Percentiles rank a stretch among this genome's conserved stretches.
Conservation (phyloP, 2,329 filamentous ascomycete genomes). For the Hymenoscyphus infarciens region DNA sequence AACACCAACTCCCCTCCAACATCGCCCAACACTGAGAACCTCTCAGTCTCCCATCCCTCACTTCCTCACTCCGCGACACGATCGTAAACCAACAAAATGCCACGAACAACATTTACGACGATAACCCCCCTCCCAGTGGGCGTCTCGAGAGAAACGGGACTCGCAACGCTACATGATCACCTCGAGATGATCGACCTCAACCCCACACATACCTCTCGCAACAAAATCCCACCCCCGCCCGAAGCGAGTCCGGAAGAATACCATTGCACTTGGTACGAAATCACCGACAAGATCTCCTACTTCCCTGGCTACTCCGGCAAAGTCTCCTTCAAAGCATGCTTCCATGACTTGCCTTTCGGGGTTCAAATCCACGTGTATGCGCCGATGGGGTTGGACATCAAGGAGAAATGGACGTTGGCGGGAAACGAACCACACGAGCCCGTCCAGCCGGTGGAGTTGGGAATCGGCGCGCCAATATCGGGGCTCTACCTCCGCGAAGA, state of each 20-base stretch:
- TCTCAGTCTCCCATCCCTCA: neutral
- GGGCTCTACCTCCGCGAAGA: constrained; percentile 81
- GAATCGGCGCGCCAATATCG: constrained; percentile 58
- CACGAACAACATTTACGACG: constrained; percentile 64
- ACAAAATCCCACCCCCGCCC: constrained; percentile 62
- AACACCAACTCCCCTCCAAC: neutral
- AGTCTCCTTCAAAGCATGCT: constrained; percentile 75
- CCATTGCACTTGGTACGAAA: constrained; percentile 69
- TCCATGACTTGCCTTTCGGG: constrained; percentile 68
- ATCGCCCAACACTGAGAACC: neutral
- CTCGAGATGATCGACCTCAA: constrained; percentile 54
- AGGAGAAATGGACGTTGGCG: constrained; percentile 70
- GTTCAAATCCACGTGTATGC: constrained; percentile 81
- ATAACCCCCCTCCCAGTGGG: constrained; percentile 70
- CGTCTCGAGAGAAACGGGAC: constrained; percentile 64
- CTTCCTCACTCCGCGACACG: neutral
- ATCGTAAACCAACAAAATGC: constrained; percentile 53
- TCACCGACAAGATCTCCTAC: constrained; percentile 74
- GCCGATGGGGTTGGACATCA: constrained; percentile 74
- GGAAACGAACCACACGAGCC: constrained; percentile 69
- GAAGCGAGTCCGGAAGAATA: constrained; percentile 68
- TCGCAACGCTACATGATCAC: constrained; percentile 75
- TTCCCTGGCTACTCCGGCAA: constrained; percentile 63
- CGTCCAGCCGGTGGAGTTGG: constrained; percentile 60
- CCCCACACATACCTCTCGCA: constrained; percentile 70